Percentiles rank a stretch among this genome's conserved stretches.
phyloP scores from a whole-genome alignment of 306 rosid species.

The Inga leiocalycina region DNA sequence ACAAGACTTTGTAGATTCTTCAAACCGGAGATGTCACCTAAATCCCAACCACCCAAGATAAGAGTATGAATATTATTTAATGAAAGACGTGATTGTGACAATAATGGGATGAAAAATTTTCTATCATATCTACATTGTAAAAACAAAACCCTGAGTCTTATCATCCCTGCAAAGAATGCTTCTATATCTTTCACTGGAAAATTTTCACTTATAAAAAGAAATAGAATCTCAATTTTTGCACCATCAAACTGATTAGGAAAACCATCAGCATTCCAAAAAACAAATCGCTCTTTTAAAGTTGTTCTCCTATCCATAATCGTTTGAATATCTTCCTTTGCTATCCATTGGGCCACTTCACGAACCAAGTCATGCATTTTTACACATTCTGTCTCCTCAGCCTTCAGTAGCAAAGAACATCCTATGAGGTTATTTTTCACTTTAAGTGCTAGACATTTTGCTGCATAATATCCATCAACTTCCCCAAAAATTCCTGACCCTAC shows the following conservation, averaged over 20 bases:
- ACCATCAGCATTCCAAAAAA: neutral
- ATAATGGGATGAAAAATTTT: too few relatives aligned
- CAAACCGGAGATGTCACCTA: neutral
- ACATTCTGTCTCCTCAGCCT: neutral
- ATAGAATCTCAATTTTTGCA: constrained; percentile 14
- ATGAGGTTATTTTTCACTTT: neutral
- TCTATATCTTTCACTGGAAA: too few relatives aligned
- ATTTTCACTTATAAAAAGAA: neutral
- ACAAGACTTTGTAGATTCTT: neutral
- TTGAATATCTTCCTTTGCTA: neutral
- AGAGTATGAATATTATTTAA: neutral
- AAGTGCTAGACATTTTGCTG: neutral
- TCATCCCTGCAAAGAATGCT: neutral
- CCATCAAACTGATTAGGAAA: neutral
- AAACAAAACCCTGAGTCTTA: neutral
- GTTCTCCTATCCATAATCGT: neutral
- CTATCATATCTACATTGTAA: neutral
- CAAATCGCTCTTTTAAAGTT: neutral
- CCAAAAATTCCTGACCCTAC: neutral
- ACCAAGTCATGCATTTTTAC: neutral
- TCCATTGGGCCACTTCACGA: neutral
- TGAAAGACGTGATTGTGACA: neutral
- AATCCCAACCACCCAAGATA: neutral
- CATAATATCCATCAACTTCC: neutral
- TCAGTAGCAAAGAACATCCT: neutral